phyloP scores from a whole-genome alignment of 2,329 filamentous ascomycete species.

The Botryotinia globosa region DNA sequence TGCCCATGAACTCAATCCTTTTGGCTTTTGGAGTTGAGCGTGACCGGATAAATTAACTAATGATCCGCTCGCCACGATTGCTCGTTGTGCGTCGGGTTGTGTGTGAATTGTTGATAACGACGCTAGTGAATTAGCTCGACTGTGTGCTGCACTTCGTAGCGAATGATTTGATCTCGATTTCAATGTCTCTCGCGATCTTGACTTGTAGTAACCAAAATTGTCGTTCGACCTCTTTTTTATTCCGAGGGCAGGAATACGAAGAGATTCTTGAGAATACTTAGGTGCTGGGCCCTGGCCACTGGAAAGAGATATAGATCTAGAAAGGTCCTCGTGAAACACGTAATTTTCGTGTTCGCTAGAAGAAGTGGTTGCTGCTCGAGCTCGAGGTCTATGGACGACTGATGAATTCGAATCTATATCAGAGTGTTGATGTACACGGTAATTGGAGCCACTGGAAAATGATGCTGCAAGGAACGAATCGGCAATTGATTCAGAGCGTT shows the following conservation, averaged over 20 bases:
- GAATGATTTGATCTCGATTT: constrained; percentile 21
- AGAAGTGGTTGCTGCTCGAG: constrained; percentile 27
- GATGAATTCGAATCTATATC: constrained; percentile 41
- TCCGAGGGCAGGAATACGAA: constrained; percentile 55
- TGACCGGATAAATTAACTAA: constrained; percentile 33
- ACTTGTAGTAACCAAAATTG: constrained; percentile 48
- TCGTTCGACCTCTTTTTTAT: constrained; percentile 50
- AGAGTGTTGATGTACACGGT: constrained; percentile 51
- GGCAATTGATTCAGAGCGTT: constrained; percentile 13
- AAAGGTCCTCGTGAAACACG: constrained; percentile 49
- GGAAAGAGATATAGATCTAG: constrained; percentile 41
- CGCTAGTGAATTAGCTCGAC: constrained; percentile 51
- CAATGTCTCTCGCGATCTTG: constrained; percentile 52
- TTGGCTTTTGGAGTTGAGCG: constrained; percentile 22
- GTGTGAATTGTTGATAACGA: constrained; percentile 54
- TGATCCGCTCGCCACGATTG: constrained; percentile 34
- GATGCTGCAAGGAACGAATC: constrained; percentile 22
- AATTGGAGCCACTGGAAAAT: constrained; percentile 43
- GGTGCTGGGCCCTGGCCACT: constrained; percentile 31
- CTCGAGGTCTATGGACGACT: constrained; percentile 37
- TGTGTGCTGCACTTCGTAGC: constrained; percentile 38
- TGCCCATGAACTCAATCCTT: constrained; percentile 39
- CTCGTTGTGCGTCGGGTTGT: constrained; percentile 35
- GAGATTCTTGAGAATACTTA: constrained; percentile 60
- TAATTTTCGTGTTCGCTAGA: constrained; percentile 47